Evolutionary conservation across 2,329 filamentous ascomycete genomes (phyloP).

Genomic region (Sporothrix protearum): DNA sequence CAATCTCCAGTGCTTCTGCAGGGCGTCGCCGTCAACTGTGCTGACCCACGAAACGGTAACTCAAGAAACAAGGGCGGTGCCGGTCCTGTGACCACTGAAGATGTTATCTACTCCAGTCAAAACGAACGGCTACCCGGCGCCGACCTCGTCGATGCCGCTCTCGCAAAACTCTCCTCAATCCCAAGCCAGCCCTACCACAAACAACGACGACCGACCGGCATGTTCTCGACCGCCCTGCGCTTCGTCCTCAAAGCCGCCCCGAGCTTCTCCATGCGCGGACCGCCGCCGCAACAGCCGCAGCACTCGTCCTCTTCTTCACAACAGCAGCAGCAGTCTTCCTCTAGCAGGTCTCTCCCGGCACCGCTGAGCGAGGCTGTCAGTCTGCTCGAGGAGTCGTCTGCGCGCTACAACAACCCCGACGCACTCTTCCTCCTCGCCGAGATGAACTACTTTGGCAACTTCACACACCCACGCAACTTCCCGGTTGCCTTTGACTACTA

Average conservation of each 20-base stretch:
- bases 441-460: conserved; percentile 96
- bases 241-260: conserved; percentile 50
- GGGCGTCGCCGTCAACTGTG: conserved; percentile 22
- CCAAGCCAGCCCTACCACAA: conserved; percentile 45
- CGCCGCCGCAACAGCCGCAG: conserved; percentile 33
- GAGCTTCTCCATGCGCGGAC: conserved; percentile 47
- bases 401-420: conserved; percentile 64
- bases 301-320: background rate
- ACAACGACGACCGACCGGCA: conserved; percentile 42
- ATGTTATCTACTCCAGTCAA: conserved; percentile 20
- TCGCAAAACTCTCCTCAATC: conserved; percentile 49
- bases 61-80: background rate
- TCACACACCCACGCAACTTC: conserved; percentile 79
- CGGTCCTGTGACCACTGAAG: conserved; percentile 9
- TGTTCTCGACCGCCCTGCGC: conserved; percentile 44
- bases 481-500: conserved; percentile 77
- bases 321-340: conserved; percentile 32
- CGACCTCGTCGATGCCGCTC: conserved; percentile 52
- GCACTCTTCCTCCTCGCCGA: conserved; percentile 87
- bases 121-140: conserved; percentile 39
- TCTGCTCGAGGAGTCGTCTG: conserved; percentile 52
- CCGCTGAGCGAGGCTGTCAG: conserved; percentile 50
- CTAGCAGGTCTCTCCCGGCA: conserved; percentile 39
- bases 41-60: conserved; percentile 13
- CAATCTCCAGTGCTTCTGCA: conserved; percentile 29